These are phyloP conservation scores for Aspergillus transmontanensis DNA, from an alignment of 2,329 filamentous ascomycete genomes.

Conservation along the genomic window DNA sequence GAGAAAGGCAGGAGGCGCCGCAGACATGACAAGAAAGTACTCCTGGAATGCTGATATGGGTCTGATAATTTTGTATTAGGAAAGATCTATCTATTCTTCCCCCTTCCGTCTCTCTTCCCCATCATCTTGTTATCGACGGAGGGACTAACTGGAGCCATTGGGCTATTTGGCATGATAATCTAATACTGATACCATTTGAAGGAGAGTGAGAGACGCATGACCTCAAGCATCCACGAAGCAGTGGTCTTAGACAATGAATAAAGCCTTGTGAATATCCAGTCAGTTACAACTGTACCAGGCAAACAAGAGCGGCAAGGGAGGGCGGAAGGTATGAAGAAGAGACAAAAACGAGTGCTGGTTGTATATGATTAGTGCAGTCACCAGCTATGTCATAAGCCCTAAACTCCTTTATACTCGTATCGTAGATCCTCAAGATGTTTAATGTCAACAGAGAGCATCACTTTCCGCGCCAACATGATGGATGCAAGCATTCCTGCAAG, in stretches of 20 bases:
- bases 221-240: neutral
- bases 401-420: constrained; percentile 47
- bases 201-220: neutral
- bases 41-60: neutral
- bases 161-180: neutral
- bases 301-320: neutral
- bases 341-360: neutral
- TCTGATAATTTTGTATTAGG: neutral
- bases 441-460: constrained; percentile 44
- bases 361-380: neutral
- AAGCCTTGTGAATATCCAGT: neutral
- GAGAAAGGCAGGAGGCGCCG: too few species aligned
- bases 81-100: neutral
- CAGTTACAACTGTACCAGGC: neutral
- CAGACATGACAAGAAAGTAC: neutral
- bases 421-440: constrained; percentile 40
- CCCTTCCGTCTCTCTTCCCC: too few species aligned
- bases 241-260: neutral
- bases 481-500: constrained; percentile 35
- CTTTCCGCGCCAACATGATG: constrained; percentile 33
- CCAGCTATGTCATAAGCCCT: constrained; percentile 6
- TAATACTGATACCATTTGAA: neutral
- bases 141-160: neutral
- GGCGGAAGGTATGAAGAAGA: neutral
- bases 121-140: neutral